Base-by-base conservation (phyloP, 495 filamentous ascomycete species). In the Extremus antarcticus region DNA sequence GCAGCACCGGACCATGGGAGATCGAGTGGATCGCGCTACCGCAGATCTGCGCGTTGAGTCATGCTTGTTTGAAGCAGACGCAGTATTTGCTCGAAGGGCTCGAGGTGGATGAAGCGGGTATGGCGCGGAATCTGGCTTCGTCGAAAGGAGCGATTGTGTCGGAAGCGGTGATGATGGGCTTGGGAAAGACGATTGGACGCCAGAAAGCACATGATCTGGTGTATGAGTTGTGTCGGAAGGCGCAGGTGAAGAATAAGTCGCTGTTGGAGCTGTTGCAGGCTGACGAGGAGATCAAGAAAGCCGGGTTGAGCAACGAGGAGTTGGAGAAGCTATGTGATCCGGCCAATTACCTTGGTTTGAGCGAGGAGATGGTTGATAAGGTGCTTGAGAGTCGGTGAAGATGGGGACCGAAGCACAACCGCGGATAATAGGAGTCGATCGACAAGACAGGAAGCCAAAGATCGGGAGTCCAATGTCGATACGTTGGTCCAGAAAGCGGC, bases 111-210 rank as follows among this genome's bases (percentile, higher is more conserved):
- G 53, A 56, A 25, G 58, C 47, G 23, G 58, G 45, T 2, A 64
- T 64, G 61, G 21, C 20, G 54, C 52, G 43, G 43, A 61, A 58
- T 43, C 43, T 64, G 25, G 61, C 35, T 15, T 29, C 58, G 43
- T 52, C 47, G 11, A 58, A 53, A 38, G 61, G 61, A 19, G 52
- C 51, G 7, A 43, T 64, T 16, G 61, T 64, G 16, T 53, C 46
- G 17, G 61, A 64, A 39, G 61, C 61, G 20, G 61, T 64, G 0
- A 64, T 64, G 61, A 64, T 64, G 61, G 61, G 61, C n/a, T 43
- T 64, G 47, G 61, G 61, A 4, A 58, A 55, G 54, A 61, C 32
- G 15, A 45, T 64, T 10, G 61, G 61, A 2, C 23, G 61, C 39
- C 61, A 64, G 47, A 45, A 57, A 16, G 54, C 54, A 25, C 58